A percentile compares a stretch with the other conserved stretches of the same genome.
These are phyloP conservation scores for Verticillium albo-atrum DNA, from an alignment of 2,329 filamentous ascomycete species.

Conservation along the genomic window DNA sequence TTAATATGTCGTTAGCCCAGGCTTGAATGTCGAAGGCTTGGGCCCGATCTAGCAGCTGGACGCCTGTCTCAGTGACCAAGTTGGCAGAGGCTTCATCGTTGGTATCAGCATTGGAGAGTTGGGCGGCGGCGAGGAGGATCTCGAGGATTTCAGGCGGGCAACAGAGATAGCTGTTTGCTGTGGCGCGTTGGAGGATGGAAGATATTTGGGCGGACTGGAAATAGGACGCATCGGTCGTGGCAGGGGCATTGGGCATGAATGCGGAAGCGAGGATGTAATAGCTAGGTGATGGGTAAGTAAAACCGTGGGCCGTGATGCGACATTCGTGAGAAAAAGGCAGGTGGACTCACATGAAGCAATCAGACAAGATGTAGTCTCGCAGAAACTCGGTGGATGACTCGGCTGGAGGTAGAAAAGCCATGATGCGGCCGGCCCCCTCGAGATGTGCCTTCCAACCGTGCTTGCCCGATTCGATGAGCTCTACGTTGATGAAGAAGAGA, in stretches of 20 bases:
- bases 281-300: conserved; percentile 17
- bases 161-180: conserved; percentile 42
- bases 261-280: conserved; percentile 43
- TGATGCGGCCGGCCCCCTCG: conserved; percentile 38
- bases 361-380: conserved; percentile 41
- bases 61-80: conserved; percentile 23
- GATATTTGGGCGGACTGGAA: conserved; percentile 32
- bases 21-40: conserved; percentile 32
- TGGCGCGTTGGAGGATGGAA: conserved; percentile 31
- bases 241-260: conserved; percentile 28
- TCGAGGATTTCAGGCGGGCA: conserved; percentile 39
- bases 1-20: conserved; percentile 33
- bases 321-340: background rate
- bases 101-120: conserved; percentile 26
- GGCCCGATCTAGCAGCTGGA: conserved; percentile 30
- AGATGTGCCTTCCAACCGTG: conserved; percentile 43
- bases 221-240: conserved; percentile 22
- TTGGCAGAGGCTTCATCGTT: conserved; percentile 21
- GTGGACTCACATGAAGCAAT: conserved; percentile 38
- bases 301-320: background rate
- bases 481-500: conserved; percentile 45
- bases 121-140: conserved; percentile 37
- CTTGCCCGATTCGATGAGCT: conserved; percentile 44
- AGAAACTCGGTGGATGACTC: conserved; percentile 27
- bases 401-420: conserved; percentile 31